Evolutionary conservation across 441 rosid genomes (phyloP).

Genomic region (Dalechampia spathulata): DNA sequence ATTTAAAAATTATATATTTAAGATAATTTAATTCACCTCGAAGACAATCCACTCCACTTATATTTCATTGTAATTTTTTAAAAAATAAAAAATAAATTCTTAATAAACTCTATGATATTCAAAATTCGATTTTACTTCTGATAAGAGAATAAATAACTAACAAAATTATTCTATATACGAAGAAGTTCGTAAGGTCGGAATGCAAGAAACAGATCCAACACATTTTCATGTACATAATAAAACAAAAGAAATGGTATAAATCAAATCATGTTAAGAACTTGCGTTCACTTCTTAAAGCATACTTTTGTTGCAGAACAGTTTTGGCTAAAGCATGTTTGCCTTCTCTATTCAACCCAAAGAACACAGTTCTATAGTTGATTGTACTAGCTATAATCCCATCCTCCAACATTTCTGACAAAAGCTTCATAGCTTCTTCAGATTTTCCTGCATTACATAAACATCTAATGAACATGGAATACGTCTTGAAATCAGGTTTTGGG

Average conservation of each 20-base stretch:
- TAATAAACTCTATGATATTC: no score
- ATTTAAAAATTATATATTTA: no score
- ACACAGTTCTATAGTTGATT: conserved; percentile 51
- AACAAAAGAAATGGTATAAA: background rate
- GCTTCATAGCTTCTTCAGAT: conserved; percentile 61
- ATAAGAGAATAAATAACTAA: no score
- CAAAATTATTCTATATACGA: no score
- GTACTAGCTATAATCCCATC: conserved; percentile 56
- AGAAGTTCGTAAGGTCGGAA: no score
- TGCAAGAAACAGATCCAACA: no score
- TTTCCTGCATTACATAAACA: conserved; percentile 50
- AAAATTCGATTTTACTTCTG: no score
- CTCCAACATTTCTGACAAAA: conserved; percentile 52
- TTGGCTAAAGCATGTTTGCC: conserved; percentile 58
- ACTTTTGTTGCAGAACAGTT: conserved; percentile 41
- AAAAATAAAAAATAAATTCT: no score
- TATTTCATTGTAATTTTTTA: no score
- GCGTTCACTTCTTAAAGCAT: conserved; percentile 33
- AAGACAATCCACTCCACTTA: no score
- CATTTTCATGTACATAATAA: no score
- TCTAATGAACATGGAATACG: conserved; percentile 56
- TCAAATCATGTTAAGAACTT: conserved; percentile 28
- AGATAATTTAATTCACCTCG: no score
- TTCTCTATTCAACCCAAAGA: conserved; percentile 62
- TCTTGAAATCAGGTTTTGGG: conserved; percentile 55